Conservation (phyloP, 2,329 filamentous ascomycete species). For the Fusarium buxicola region DNA sequence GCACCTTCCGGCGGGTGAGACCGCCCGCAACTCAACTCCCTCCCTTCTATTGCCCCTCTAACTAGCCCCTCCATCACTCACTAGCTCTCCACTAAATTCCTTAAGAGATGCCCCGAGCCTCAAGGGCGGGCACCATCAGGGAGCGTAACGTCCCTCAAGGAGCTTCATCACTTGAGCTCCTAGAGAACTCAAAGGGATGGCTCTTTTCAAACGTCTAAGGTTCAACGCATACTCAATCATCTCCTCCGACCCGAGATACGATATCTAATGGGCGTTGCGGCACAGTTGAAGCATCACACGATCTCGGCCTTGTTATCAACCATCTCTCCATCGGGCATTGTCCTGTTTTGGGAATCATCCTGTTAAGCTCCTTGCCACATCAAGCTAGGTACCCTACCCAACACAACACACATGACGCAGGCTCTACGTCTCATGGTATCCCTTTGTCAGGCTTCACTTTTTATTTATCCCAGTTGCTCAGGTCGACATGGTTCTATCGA, state of each 20-base stretch:
- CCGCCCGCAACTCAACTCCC: conserved; percentile 16
- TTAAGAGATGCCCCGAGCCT: conserved; percentile 5
- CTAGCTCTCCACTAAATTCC: conserved; percentile 16
- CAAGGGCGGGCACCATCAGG: not conserved
- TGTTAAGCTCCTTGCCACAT: conserved; percentile 23
- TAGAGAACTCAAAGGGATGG: not conserved
- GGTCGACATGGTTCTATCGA: too few relatives aligned
- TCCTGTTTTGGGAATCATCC: conserved; percentile 19
- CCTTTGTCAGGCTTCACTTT: not conserved
- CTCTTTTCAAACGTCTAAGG: not conserved
- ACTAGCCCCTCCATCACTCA: conserved; percentile 14
- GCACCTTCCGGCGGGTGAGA: conserved; percentile 24
- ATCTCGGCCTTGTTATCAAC: not conserved
- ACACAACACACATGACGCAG: not conserved
- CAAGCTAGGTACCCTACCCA: not conserved
- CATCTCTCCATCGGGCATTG: conserved; percentile 4
- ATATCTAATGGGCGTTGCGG: conserved; percentile 1
- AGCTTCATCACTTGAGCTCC: not conserved
- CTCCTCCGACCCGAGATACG: not conserved
- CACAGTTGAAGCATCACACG: conserved; percentile 3
- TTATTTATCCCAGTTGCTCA: not conserved
- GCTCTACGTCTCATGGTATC: not conserved
- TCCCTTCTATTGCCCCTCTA: conserved; percentile 14
- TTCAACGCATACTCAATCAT: not conserved
- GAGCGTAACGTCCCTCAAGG: not conserved